Evolutionary conservation across 2,329 filamentous ascomycete genomes (phyloP).

Genomic region (Pseudofabraea citricarpa): DNA sequence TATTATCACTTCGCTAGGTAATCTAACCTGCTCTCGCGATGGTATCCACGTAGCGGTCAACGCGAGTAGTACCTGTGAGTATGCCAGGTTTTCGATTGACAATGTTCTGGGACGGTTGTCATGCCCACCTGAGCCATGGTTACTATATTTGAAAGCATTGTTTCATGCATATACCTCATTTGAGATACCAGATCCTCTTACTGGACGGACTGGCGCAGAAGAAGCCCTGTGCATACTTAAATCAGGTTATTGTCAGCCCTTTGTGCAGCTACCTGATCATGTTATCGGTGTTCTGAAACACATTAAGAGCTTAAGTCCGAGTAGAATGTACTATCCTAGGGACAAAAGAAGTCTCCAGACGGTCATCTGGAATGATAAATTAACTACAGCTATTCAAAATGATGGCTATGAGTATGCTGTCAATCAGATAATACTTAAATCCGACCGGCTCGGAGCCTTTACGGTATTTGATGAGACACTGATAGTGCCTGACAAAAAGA

Average conservation of each 20-base stretch:
- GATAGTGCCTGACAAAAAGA: neutral
- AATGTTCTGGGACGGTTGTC: constrained; percentile 47
- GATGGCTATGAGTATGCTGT: constrained; percentile 8
- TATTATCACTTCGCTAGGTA: constrained; percentile 49
- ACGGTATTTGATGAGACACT: neutral
- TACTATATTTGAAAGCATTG: constrained; percentile 49
- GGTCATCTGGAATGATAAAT: constrained; percentile 7
- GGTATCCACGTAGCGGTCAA: constrained; percentile 38
- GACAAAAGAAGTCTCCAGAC: constrained; percentile 8
- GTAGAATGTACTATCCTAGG: constrained; percentile 10
- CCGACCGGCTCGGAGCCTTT: constrained; percentile 7
- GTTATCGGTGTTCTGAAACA: constrained; percentile 3
- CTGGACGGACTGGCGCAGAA: constrained; percentile 52
- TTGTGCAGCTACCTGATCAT: neutral
- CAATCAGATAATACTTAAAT: constrained; percentile 6
- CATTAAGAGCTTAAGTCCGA: constrained; percentile 4
- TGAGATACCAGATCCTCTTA: constrained; percentile 49
- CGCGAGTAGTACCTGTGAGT: constrained; percentile 30
- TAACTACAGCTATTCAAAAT: constrained; percentile 10
- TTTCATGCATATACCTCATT: constrained; percentile 57
- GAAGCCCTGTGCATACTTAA: constrained; percentile 45
- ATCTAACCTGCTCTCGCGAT: constrained; percentile 19
- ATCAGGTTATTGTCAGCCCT: constrained; percentile 34
- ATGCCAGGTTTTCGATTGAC: constrained; percentile 49
- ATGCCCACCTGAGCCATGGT: constrained; percentile 47